Conservation (phyloP, 768 basidiomycete species). For the Tricholoma sp. region DNA sequence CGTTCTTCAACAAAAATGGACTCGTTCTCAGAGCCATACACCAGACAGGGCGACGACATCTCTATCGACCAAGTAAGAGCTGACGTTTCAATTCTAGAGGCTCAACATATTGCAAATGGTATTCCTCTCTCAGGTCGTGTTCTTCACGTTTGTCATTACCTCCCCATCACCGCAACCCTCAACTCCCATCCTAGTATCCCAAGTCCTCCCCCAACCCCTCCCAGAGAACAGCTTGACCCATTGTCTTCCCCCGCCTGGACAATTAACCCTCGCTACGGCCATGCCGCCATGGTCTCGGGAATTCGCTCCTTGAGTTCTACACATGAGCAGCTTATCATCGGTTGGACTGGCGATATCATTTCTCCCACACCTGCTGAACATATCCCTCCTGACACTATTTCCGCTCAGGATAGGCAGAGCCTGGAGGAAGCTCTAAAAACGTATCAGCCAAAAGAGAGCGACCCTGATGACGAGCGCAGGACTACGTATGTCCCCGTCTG, state of each 20-base stretch:
- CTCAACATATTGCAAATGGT: constrained; percentile 61
- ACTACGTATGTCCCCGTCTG: constrained; percentile 86
- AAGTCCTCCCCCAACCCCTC: constrained; percentile 78
- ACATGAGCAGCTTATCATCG: constrained; percentile 88
- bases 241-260: constrained; percentile 63
- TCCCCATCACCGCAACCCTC: constrained; percentile 72
- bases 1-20: constrained; percentile 40
- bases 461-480: constrained; percentile 49
- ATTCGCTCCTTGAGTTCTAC: constrained; percentile 79
- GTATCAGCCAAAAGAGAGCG: constrained; percentile 57
- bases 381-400: constrained; percentile 47
- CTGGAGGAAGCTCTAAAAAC: constrained; percentile 60
- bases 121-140: constrained; percentile 81
- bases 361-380: constrained; percentile 39
- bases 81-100: constrained; percentile 69
- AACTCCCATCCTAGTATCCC: constrained; percentile 44
- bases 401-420: constrained; percentile 55
- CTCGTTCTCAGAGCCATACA: constrained; percentile 69
- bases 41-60: constrained; percentile 57
- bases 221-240: constrained; percentile 27
- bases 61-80: constrained; percentile 69
- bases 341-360: constrained; percentile 89
- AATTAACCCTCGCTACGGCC: constrained; percentile 76
- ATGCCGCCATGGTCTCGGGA: constrained; percentile 92
- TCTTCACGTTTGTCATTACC: constrained; percentile 88